Evolutionary conservation across 1,139 yeast species (phyloP), one percentile per base, ranked within the genome.

Genomic region (Yamadazyma songkhlaensis): DNA sequence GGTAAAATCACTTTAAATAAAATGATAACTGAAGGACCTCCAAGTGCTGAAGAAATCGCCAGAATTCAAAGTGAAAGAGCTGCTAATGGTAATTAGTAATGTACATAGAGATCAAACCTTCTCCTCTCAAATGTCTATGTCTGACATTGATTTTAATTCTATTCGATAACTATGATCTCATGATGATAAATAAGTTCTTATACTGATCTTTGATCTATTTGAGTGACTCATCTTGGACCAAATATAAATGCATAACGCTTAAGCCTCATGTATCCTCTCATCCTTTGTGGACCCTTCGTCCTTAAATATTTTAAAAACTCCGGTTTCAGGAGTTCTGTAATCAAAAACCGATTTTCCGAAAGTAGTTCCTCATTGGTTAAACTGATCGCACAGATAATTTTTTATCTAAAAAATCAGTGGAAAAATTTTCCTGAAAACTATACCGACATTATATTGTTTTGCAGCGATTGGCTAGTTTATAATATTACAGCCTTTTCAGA

Each of bases 21-120:
- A 66, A 72, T 86, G 54, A 79, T 88, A 39, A 84, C 85, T 48
- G 95, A 88, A 58, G 95, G 94, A 47, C 73, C 84, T 50, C 96
- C 96, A 48, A 72, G 80, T 36, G 87, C 95, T 30, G 96, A 88
- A 61, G 94, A 85, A 45, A 79, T 87, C 53, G 85, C 90, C 54
- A 81, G 78, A 54, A 65, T 74, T 38, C 87, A 82, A 60, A 78
- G 62, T 36, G 74, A 68, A 54, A 50, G 57, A 44, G 57, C 57
- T 14, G 47, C 43, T 9, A 13, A n/a, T 15, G 50, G 45, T 26
- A 17, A 25, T 25, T 32, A 40, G 51, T 35, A 35, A 29, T 37
- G 40, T 37, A 37, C 32, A 37, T 37, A 37, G 40, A 17, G 20
- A 17, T 17, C 20, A 17, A 17, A 17, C 4, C 6, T 17, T 17